A percentile compares a stretch with the other conserved stretches of the same genome.
phyloP scores from a whole-genome alignment of 371 early-diverging fungal species.

The Apophysomyces trapeziformis region DNA sequence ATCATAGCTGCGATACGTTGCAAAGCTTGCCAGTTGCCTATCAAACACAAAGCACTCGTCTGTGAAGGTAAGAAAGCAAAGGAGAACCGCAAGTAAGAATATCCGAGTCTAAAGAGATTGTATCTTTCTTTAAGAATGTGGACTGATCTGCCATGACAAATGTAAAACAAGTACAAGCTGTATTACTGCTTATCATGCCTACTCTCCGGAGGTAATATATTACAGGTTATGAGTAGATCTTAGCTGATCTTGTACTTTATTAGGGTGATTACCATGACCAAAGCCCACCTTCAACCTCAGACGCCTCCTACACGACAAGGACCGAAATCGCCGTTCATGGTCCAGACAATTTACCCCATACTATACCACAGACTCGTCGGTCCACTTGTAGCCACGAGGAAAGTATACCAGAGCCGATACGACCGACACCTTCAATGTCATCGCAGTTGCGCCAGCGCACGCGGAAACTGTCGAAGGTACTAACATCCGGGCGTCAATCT shows the following conservation, averaged over 20 bases:
- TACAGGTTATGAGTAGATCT: neutral
- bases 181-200: constrained; percentile 10
- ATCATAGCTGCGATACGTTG: constrained; percentile 35
- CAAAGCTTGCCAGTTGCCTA: constrained; percentile 40
- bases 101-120: neutral
- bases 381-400: neutral
- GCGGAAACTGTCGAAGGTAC: constrained; percentile 32
- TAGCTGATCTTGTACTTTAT: neutral
- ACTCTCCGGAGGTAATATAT: neutral
- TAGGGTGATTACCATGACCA: neutral
- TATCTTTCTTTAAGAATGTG: constrained; percentile 20
- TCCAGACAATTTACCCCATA: neutral
- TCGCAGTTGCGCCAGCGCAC: constrained; percentile 42
- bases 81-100: neutral
- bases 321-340: neutral
- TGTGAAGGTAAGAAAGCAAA: constrained; percentile 38
- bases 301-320: neutral
- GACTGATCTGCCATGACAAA: constrained; percentile 48
- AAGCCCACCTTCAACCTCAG: neutral
- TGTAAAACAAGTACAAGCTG: constrained; percentile 29
- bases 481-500: constrained; percentile 13
- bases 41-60: constrained; percentile 44
- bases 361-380: neutral
- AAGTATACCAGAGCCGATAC: constrained; percentile 9
- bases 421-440: constrained; percentile 39